phyloP scores from a whole-genome alignment of 2,329 filamentous ascomycete species.

The Camillea tinctor region DNA sequence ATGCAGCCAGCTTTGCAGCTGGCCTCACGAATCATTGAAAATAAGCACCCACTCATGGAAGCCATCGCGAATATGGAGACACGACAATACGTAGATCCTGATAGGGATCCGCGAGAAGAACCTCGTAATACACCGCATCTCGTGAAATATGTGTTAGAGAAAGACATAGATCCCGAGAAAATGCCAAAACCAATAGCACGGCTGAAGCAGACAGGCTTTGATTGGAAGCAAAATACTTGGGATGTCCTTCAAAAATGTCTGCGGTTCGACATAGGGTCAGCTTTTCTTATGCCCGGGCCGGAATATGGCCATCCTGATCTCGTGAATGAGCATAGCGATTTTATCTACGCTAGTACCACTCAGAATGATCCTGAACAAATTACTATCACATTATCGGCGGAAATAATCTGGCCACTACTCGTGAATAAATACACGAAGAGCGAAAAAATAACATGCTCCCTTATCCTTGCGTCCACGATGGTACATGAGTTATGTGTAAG shows the following conservation, averaged over 20 bases:
- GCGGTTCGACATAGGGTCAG: constrained; percentile 14
- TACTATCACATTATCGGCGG: constrained; percentile 13
- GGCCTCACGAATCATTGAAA: constrained; percentile 15
- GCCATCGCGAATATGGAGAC: constrained; percentile 24
- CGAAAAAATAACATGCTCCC: constrained; percentile 28
- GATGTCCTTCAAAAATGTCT: constrained; percentile 5
- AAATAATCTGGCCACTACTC: constrained; percentile 32
- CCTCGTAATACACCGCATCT: constrained; percentile 1
- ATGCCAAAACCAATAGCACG: constrained; percentile 7
- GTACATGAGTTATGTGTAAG: constrained; percentile 31
- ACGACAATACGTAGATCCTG: constrained; percentile 8
- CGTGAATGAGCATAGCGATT: background rate
- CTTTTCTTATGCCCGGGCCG: background rate
- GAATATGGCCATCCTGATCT: background rate
- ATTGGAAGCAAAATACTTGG: constrained; percentile 13
- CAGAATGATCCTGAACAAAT: fast-evolving
- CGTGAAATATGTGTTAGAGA: constrained; percentile 5
- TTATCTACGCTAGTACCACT: constrained; percentile 14
- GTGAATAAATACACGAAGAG: constrained; percentile 18
- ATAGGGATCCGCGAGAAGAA: constrained; percentile 2
- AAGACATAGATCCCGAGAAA: constrained; percentile 10
- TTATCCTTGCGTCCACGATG: constrained; percentile 19
- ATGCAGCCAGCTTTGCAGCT: constrained; percentile 29
- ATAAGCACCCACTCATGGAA: constrained; percentile 8
- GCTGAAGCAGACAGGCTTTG: constrained; percentile 9